These are phyloP conservation scores for Wickerhamiella shivajii DNA, from an alignment of 805 yeast genomes.

Conservation along the genomic window DNA sequence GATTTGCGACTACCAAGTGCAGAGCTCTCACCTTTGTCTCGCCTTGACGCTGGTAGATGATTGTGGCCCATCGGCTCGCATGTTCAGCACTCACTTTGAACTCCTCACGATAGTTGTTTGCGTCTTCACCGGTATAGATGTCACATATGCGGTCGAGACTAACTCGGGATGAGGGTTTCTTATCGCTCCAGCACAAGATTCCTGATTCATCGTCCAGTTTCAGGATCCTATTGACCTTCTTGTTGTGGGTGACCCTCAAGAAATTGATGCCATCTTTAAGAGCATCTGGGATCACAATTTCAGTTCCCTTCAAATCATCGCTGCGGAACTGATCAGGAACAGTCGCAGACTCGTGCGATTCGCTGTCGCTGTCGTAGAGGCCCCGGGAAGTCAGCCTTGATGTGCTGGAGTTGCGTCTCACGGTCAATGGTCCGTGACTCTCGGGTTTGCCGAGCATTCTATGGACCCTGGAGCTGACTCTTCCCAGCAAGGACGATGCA, in stretches of 20 bases:
- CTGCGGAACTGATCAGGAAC: too few relatives aligned
- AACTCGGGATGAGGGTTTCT: conserved; percentile 30
- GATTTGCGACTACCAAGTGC: conserved; percentile 54
- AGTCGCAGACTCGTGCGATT: too few relatives aligned
- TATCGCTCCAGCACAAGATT: conserved; percentile 44
- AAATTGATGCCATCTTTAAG: conserved; percentile 39
- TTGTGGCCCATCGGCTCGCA: conserved; percentile 61
- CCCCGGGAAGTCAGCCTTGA: too few relatives aligned
- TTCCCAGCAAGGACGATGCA: too few relatives aligned
- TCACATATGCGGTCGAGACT: conserved; percentile 50
- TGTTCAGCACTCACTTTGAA: conserved; percentile 54
- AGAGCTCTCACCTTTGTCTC: conserved; percentile 56
- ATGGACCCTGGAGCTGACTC: too few relatives aligned
- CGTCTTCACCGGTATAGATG: conserved; percentile 51
- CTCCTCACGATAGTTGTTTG: conserved; percentile 76
- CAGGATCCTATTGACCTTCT: conserved; percentile 44
- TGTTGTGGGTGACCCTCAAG: conserved; percentile 55
- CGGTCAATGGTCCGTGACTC: too few relatives aligned
- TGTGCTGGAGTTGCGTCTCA: too few relatives aligned
- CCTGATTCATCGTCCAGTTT: conserved; percentile 42
- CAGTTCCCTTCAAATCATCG: too few relatives aligned
- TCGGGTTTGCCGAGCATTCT: too few relatives aligned
- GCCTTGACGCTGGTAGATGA: conserved; percentile 49
- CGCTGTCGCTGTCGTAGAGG: too few relatives aligned
- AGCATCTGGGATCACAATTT: conserved; percentile 13